A percentile compares a stretch with the other conserved stretches of the same genome.
Conservation (phyloP, 805 yeast genomes). For the Yarrowia divulgata region DNA sequence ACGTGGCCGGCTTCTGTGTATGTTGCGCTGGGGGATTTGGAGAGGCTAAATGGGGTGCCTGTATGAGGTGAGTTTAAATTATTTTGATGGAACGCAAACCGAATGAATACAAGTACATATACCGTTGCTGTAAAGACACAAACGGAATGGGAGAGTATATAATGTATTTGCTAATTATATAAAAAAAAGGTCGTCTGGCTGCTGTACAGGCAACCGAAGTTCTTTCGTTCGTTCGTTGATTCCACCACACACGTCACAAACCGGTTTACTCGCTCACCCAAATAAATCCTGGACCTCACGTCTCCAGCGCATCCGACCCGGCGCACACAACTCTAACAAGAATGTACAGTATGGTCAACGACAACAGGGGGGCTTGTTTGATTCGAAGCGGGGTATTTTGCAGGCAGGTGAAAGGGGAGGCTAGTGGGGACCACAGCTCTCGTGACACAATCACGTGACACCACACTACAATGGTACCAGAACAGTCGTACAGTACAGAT, state of each 20-base stretch:
- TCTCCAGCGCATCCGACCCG: conserved; percentile 10
- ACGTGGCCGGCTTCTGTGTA: neutral
- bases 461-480: no score
- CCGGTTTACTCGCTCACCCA: neutral
- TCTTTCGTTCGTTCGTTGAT: no score
- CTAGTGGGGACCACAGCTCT: neutral
- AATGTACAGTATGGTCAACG: neutral
- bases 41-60: conserved; percentile 1
- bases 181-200: no score
- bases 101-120: neutral
- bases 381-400: neutral
- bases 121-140: neutral
- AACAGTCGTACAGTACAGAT: no score
- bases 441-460: neutral
- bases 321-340: neutral
- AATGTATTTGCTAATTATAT: no score
- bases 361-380: no score
- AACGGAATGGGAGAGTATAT: neutral
- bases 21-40: neutral
- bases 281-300: conserved; percentile 1
- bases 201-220: no score
- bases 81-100: neutral
- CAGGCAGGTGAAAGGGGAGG: neutral
- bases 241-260: neutral
- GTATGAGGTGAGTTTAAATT: neutral